Evolutionary conservation across 371 early-diverging fungal species (phyloP).

Genomic region (Mucor saturninus): DNA sequence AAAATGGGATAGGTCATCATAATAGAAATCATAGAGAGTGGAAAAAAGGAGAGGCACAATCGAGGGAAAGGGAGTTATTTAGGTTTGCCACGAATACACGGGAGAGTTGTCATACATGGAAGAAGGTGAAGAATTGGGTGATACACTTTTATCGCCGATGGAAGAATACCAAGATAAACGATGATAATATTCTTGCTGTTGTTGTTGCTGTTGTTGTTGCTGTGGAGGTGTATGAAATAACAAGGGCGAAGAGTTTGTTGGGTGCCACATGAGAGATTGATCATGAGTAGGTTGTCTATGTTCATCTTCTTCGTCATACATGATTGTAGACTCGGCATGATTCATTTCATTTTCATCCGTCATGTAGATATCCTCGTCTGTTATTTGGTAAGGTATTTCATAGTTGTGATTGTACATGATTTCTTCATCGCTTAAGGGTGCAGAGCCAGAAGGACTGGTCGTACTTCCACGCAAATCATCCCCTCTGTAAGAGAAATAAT

Average conservation of each 20-base stretch:
- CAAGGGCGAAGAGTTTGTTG: background rate
- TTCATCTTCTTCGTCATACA: background rate
- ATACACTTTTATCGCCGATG: background rate
- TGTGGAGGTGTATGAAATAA: background rate
- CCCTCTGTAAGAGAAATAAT: slow-evolving; percentile 2
- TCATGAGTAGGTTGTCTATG: background rate
- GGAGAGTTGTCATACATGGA: slow-evolving; percentile 4
- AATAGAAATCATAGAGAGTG: slow-evolving; percentile 1
- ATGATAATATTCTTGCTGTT: slow-evolving; percentile 4
- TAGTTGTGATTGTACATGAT: background rate
- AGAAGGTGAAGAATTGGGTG: slow-evolving; percentile 6
- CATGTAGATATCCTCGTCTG: background rate
- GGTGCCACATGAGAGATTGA: slow-evolving; percentile 4
- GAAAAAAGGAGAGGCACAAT: background rate
- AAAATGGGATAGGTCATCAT: background rate
- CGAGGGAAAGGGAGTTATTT: background rate
- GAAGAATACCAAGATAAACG: slow-evolving; percentile 8
- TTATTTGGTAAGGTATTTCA: background rate
- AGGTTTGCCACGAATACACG: slow-evolving; percentile 5
- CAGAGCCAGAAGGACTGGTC: background rate
- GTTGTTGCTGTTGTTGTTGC: too few relatives aligned
- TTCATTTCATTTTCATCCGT: background rate
- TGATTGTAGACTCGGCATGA: background rate
- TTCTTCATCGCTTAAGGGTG: background rate
- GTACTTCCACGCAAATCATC: background rate